These are phyloP conservation scores for Serendipita vermifera DNA, from an alignment of 768 basidiomycete genomes.

Conservation along the genomic window DNA sequence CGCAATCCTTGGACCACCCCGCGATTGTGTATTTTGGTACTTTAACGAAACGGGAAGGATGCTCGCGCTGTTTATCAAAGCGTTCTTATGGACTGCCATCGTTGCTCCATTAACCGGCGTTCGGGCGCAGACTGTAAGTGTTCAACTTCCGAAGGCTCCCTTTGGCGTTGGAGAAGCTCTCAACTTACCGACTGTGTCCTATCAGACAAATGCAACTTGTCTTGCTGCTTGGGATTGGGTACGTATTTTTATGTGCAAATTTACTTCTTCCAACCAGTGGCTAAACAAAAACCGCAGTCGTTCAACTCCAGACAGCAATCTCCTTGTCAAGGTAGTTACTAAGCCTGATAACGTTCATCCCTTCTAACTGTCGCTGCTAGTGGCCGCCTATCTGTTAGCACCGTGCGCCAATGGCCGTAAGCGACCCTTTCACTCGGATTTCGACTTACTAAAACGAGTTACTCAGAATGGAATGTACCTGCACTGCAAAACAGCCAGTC, in stretches of 20 bases:
- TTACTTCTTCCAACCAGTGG: background rate
- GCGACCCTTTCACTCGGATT: background rate
- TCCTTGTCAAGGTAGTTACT: background rate
- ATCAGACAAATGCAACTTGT: constrained; percentile 7
- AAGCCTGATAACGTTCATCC: no score
- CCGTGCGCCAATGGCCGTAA: background rate
- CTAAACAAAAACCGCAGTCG: no score
- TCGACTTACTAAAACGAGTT: background rate
- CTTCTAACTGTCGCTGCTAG: background rate
- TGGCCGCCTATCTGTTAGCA: background rate
- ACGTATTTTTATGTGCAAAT: background rate
- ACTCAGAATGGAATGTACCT: constrained; percentile 3
- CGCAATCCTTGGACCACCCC: no score
- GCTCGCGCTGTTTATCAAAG: no score
- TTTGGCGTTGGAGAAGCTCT: background rate
- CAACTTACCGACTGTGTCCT: background rate
- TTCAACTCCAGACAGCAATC: constrained; percentile 1
- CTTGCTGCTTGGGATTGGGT: background rate
- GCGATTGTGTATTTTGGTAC: no score
- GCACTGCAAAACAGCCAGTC: background rate
- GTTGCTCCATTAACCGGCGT: no score
- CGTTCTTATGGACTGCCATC: no score
- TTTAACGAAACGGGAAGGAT: no score
- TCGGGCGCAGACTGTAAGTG: background rate
- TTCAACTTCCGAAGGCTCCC: no score